A percentile compares a stretch with the other conserved stretches of the same genome.
Evolutionary conservation across 306 rosid genomes (phyloP).

Genomic region (Purshia tridentata): DNA sequence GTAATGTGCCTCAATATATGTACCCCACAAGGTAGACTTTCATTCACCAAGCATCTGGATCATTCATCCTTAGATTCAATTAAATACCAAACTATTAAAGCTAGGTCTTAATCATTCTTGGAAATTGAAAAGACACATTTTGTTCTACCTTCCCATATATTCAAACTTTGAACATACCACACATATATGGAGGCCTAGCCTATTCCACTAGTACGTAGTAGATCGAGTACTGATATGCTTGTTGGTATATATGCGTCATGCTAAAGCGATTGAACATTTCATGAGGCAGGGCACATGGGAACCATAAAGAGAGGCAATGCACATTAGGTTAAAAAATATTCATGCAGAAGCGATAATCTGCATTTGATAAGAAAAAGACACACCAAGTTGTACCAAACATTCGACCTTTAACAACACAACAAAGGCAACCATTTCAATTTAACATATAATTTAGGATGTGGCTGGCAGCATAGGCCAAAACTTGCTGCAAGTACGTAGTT

Average conservation of each 20-base stretch:
- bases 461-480: constrained; percentile 41
- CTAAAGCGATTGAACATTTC: not conserved
- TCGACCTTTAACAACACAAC: constrained; percentile 44
- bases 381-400: constrained; percentile 34
- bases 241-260: not conserved
- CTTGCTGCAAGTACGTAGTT: constrained; percentile 1
- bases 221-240: not conserved
- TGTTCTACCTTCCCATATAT: not conserved
- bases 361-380: constrained; percentile 46
- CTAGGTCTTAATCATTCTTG: not conserved
- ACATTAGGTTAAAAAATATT: constrained; percentile 29
- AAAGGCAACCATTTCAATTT: constrained; percentile 27
- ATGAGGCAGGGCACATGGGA: constrained; percentile 27
- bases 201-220: no score
- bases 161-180: not conserved
- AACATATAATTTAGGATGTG: constrained; percentile 16
- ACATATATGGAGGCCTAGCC: no score
- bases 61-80: not conserved
- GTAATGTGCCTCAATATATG: not conserved
- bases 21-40: constrained; percentile 6
- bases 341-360: constrained; percentile 34
- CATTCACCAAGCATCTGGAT: not conserved
- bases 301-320: not conserved
- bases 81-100: not conserved
- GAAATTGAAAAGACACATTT: constrained; percentile 6